Conservation (phyloP, 2,329 filamentous ascomycete genomes). For the Microsporum ferrugineum region DNA sequence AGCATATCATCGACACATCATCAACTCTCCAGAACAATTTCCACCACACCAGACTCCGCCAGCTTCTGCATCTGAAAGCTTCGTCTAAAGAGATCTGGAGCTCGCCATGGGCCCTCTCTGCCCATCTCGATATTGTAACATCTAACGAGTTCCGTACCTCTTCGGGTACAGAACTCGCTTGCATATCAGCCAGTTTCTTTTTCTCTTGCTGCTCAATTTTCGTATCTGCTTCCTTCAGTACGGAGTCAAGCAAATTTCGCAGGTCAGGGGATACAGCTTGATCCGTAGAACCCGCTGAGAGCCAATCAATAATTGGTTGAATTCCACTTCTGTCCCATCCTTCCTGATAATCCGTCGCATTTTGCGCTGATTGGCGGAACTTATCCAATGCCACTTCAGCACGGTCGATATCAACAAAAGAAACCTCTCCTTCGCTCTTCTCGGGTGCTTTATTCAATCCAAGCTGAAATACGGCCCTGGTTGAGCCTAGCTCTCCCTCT, state of each 20-base stretch:
- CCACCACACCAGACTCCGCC: slow-evolving; percentile 82
- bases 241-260: slow-evolving; percentile 52
- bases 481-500: slow-evolving; percentile 18
- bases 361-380: slow-evolving; percentile 57
- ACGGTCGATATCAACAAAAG: slow-evolving; percentile 51
- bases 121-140: slow-evolving; percentile 56
- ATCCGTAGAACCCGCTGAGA: slow-evolving; percentile 37
- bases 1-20: slow-evolving; percentile 73
- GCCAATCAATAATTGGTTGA: slow-evolving; percentile 54
- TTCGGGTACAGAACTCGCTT: slow-evolving; percentile 30
- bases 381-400: slow-evolving; percentile 53
- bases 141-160: slow-evolving; percentile 43
- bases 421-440: slow-evolving; percentile 22
- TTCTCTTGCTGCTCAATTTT: slow-evolving; percentile 22
- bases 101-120: slow-evolving; percentile 69
- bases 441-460: slow-evolving; percentile 40
- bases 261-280: slow-evolving; percentile 54
- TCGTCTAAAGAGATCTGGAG: slow-evolving; percentile 66
- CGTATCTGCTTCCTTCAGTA: slow-evolving; percentile 41
- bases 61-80: slow-evolving; percentile 63
- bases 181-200: slow-evolving; percentile 22
- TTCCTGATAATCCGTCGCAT: slow-evolving; percentile 61
- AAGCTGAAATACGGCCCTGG: slow-evolving; percentile 29
- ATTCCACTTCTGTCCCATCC: slow-evolving; percentile 65
- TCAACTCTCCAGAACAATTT: slow-evolving; percentile 92